Evolutionary conservation across 2,329 filamentous ascomycete species (phyloP).

Genomic region (Trichoderma koningii): DNA sequence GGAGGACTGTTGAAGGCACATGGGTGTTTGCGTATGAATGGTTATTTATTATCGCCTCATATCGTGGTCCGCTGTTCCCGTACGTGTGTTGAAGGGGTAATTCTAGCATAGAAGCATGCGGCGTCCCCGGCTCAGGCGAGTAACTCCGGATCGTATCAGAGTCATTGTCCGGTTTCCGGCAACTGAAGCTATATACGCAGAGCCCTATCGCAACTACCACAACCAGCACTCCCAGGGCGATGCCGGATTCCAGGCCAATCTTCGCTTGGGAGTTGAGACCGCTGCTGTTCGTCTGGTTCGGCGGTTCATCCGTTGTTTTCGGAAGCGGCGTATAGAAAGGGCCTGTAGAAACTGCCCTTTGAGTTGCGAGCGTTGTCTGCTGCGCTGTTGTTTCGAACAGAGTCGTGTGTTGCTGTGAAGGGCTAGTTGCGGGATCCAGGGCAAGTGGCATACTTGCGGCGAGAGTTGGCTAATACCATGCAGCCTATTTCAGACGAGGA

Average conservation of each 20-base stretch:
- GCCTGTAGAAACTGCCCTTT: neutral
- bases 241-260: constrained; percentile 8
- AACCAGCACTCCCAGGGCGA: constrained; percentile 15
- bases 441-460: constrained; percentile 1
- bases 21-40: neutral
- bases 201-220: neutral
- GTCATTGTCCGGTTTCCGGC: neutral
- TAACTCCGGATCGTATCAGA: neutral
- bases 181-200: neutral
- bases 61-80: neutral
- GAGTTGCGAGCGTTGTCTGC: neutral
- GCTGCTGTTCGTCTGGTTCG: neutral
- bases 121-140: neutral
- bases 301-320: neutral
- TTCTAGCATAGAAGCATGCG: neutral
- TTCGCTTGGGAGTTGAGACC: constrained; percentile 5
- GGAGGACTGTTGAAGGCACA: neutral
- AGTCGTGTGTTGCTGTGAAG: neutral
- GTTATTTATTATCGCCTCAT: constrained; percentile 6
- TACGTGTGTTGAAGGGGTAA: neutral
- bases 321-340: neutral
- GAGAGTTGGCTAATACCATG: neutral
- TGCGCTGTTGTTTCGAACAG: neutral
- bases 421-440: neutral
- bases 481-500: neutral